A percentile compares a stretch with the other conserved stretches of the same genome.
Conservation (phyloP, 257 asterid species). For the Salvia miltiorrhiza region DNA sequence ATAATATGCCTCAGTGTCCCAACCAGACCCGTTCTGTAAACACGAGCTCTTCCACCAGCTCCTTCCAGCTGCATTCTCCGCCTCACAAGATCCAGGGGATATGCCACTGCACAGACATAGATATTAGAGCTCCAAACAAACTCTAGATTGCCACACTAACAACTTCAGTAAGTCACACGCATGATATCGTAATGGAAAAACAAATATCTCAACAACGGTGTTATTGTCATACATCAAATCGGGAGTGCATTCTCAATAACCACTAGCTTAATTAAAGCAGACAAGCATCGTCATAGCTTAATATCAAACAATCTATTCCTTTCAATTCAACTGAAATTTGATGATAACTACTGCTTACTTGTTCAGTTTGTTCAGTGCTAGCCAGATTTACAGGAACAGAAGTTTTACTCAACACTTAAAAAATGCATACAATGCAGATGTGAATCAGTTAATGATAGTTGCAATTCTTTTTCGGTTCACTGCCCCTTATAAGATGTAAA, state of each 20-base stretch:
- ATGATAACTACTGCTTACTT: too few species aligned
- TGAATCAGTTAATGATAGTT: background rate
- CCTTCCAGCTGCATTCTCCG: constrained; percentile 89
- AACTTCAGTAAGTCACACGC: background rate
- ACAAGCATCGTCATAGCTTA: too few species aligned
- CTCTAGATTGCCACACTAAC: background rate
- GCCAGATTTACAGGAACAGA: background rate
- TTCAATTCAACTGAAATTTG: too few species aligned
- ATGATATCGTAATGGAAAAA: background rate
- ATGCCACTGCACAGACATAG: constrained; percentile 53
- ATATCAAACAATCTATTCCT: too few species aligned
- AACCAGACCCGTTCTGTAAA: constrained; percentile 54
- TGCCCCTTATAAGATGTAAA: background rate
- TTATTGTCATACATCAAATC: too few species aligned
- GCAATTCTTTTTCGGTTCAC: background rate
- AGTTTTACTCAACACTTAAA: background rate
- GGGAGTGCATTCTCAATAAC: background rate
- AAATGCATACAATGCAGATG: constrained; percentile 6
- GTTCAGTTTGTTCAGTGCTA: too few species aligned
- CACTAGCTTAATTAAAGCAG: background rate
- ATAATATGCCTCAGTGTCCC: constrained; percentile 61
- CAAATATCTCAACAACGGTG: background rate
- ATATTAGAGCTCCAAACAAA: constrained; percentile 11
- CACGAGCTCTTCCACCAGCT: constrained; percentile 76
- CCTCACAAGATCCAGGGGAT: constrained; percentile 83